phyloP scores from a whole-genome alignment of 352 stramenopile species.

The Phytophthora quininea region DNA sequence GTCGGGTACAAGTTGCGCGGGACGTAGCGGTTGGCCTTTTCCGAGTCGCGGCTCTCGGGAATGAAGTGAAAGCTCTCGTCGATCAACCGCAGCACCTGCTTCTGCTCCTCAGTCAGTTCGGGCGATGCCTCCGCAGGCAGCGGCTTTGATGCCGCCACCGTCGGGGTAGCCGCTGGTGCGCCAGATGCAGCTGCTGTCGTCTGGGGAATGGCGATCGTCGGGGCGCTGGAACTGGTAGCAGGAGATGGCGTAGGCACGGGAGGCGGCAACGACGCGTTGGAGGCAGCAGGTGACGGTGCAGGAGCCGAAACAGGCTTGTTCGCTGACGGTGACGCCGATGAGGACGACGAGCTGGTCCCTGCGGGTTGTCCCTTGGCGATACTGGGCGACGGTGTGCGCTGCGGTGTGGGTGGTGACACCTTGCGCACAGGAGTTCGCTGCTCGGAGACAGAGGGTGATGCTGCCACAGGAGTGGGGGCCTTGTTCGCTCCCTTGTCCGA shows the following conservation, averaged over 20 bases:
- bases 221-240: constrained; percentile 5
- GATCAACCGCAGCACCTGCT: constrained; percentile 79
- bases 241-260: constrained; percentile 32
- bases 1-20: constrained; percentile 96
- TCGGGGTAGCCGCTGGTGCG: constrained; percentile 28
- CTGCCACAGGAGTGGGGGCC: constrained; percentile 28
- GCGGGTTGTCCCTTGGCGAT: constrained; percentile 28
- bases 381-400: constrained; percentile 44
- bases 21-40: constrained; percentile 92
- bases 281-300: constrained; percentile 29
- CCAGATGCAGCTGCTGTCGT: constrained; percentile 18
- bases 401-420: constrained; percentile 43
- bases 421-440: constrained; percentile 38
- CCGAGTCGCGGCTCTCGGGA: constrained; percentile 89
- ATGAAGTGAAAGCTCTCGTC: constrained; percentile 93
- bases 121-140: constrained; percentile 46
- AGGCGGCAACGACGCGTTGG: constrained; percentile 35
- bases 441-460: constrained; percentile 40
- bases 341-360: constrained; percentile 38
- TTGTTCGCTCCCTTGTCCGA: constrained; percentile 44
- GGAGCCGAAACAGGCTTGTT: constrained; percentile 25
- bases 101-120: constrained; percentile 80
- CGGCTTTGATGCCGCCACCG: constrained; percentile 25
- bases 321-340: constrained; percentile 42
- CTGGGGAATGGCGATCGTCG: constrained; percentile 10